A percentile compares a stretch with the other conserved stretches of the same genome.
These are phyloP conservation scores for Fusarium hostae DNA, from an alignment of 2,329 filamentous ascomycete genomes.

Conservation along the genomic window DNA sequence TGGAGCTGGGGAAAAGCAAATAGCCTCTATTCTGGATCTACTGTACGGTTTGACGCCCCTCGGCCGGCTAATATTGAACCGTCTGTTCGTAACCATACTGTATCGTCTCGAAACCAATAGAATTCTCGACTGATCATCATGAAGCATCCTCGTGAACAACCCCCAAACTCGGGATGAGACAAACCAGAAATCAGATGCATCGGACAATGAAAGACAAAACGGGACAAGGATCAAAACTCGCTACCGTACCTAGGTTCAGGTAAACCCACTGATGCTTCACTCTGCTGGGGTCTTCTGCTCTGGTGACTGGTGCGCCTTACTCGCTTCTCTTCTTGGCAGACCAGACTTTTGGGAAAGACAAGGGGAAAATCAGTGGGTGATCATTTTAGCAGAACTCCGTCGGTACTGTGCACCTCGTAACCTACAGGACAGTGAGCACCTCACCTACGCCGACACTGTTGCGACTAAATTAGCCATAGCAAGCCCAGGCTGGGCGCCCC, in stretches of 20 bases:
- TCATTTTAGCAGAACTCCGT: slow-evolving; percentile 4
- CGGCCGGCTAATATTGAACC: background rate
- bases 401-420: background rate
- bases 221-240: background rate
- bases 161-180: slow-evolving; percentile 1
- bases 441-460: slow-evolving; percentile 20
- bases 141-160: slow-evolving; percentile 19
- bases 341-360: slow-evolving; percentile 8
- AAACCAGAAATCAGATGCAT: slow-evolving; percentile 8
- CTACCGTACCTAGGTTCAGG: slow-evolving; percentile 5
- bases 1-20: slow-evolving; percentile 10
- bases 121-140: slow-evolving; percentile 17
- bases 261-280: slow-evolving; percentile 9
- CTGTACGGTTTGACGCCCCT: slow-evolving; percentile 2
- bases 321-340: slow-evolving; percentile 21
- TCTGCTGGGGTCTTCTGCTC: slow-evolving; percentile 2
- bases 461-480: slow-evolving; percentile 14
- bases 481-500: background rate
- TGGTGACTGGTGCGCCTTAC: slow-evolving; percentile 20
- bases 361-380: slow-evolving; percentile 5
- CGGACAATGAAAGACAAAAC: background rate
- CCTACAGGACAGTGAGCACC: background rate
- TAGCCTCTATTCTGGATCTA: background rate
- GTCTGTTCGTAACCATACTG: background rate
- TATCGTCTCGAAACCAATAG: background rate